phyloP scores from a whole-genome alignment of 805 yeast genomes.

The Schwanniomyces pseudopolymorphus region DNA sequence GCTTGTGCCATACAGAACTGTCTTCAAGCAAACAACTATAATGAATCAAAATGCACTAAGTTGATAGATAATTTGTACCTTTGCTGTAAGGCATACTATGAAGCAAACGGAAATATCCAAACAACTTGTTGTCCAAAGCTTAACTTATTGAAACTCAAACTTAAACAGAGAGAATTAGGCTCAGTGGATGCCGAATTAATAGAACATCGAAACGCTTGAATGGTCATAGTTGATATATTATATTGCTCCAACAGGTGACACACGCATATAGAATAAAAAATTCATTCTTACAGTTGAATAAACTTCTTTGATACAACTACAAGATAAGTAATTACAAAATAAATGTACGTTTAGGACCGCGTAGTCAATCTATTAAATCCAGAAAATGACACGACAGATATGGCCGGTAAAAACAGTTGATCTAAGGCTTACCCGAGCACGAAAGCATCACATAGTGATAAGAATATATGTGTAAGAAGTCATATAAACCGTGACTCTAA shows the following conservation, averaged over 20 bases:
- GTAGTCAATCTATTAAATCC: conserved; percentile 46
- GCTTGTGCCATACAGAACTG: conserved; percentile 89
- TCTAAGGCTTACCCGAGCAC: conserved; percentile 98
- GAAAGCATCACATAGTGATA: conserved; percentile 49
- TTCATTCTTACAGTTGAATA: too few relatives aligned
- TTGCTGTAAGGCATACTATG: conserved; percentile 72
- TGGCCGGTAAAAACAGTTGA: conserved; percentile 54
- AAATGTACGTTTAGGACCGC: conserved; percentile 77
- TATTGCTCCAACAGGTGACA: too few relatives aligned
- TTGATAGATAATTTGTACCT: conserved; percentile 68
- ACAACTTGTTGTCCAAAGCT: conserved; percentile 82
- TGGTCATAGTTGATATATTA: background rate
- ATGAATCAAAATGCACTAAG: conserved; percentile 73
- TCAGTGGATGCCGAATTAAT: conserved; percentile 57
- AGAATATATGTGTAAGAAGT: conserved; percentile 48
- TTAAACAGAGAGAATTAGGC: conserved; percentile 61
- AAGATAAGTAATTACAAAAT: background rate
- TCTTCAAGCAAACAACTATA: conserved; percentile 55
- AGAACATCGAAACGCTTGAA: conserved; percentile 12
- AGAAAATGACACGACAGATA: conserved; percentile 52
- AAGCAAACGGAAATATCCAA: conserved; percentile 57
- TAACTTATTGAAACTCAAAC: conserved; percentile 56
- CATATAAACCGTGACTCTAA: conserved; percentile 67
- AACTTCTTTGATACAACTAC: too few relatives aligned
- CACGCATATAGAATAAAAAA: too few relatives aligned